Percentiles rank a stretch among this genome's conserved stretches.
phyloP scores from a whole-genome alignment of 768 basidiomycete species.

The Auricularia auricula-judae region DNA sequence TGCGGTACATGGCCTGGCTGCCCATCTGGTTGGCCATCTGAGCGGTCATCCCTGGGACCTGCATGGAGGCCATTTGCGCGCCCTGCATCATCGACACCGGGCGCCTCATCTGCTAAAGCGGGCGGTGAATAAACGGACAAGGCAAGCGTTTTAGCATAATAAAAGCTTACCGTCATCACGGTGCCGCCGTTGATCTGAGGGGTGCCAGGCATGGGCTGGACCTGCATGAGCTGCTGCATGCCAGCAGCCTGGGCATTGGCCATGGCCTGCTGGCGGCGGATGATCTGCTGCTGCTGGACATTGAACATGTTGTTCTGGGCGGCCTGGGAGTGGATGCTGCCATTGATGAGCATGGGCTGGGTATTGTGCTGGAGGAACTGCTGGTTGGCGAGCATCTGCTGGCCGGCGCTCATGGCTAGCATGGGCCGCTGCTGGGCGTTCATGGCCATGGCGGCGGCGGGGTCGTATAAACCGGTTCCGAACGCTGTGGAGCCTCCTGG shows the following conservation, averaged over 20 bases:
- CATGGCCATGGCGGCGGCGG: constrained; percentile 9
- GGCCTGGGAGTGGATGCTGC: too few species aligned
- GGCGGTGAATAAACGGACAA: neutral
- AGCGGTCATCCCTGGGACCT: too few species aligned
- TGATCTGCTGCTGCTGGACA: neutral
- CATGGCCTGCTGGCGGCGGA: neutral
- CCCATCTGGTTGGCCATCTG: neutral
- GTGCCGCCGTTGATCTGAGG: neutral
- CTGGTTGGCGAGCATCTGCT: too few species aligned
- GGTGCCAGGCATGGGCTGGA: neutral
- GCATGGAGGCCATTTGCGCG: too few species aligned
- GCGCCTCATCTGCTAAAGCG: too few species aligned
- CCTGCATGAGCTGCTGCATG: neutral
- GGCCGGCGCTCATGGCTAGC: neutral
- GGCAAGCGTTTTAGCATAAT: too few species aligned
- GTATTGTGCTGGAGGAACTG: too few species aligned
- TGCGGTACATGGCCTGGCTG: neutral
- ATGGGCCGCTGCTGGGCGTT: neutral
- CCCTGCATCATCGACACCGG: too few species aligned
- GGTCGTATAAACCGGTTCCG: neutral
- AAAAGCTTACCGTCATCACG: neutral
- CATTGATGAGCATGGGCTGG: too few species aligned
- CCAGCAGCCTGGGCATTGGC: neutral
- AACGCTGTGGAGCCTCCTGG: neutral
- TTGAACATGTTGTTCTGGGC: too few species aligned